Evolutionary conservation across 805 yeast species (phyloP).

Genomic region (Starmera amethionina): DNA sequence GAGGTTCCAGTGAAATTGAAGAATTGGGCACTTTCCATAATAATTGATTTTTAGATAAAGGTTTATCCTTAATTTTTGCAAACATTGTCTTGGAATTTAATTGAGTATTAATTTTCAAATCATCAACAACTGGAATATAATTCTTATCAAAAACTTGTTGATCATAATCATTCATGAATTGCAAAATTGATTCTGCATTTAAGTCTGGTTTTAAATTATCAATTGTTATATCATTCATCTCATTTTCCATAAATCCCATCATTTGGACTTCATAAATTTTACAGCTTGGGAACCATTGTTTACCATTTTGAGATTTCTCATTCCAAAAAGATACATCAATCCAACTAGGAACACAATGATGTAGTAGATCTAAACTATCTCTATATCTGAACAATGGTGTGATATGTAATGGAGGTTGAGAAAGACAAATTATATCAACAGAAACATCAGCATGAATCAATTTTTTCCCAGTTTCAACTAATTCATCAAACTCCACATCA

Average conservation of each 20-base stretch:
- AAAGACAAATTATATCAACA: conserved; percentile 77
- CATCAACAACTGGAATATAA: no score
- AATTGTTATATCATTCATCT: conserved; percentile 58
- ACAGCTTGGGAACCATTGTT: conserved; percentile 88
- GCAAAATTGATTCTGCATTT: conserved; percentile 32
- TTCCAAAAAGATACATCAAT: conserved; percentile 89
- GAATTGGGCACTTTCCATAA: conserved; percentile 16
- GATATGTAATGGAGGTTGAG: conserved; percentile 86
- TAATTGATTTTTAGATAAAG: conserved; percentile 6
- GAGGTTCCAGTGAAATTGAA: conserved; percentile 5
- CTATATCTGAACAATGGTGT: conserved; percentile 80
- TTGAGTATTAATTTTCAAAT: neutral
- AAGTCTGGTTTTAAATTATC: conserved; percentile 37
- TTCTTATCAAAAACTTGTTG: conserved; percentile 32
- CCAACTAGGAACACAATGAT: conserved; percentile 90
- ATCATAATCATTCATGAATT: conserved; percentile 66
- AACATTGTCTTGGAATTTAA: no score
- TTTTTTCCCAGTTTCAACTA: conserved; percentile 66
- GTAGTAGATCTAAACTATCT: conserved; percentile 37
- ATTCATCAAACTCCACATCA: conserved; percentile 77
- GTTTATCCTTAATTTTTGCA: no score
- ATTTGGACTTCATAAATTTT: conserved; percentile 91
- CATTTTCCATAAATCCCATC: conserved; percentile 97
- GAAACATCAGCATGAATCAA: conserved; percentile 75
- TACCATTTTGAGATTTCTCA: conserved; percentile 31